A percentile compares a stretch with the other conserved stretches of the same genome.
Conservation (phyloP, 2,329 filamentous ascomycete species). For the Microsporum canis region DNA sequence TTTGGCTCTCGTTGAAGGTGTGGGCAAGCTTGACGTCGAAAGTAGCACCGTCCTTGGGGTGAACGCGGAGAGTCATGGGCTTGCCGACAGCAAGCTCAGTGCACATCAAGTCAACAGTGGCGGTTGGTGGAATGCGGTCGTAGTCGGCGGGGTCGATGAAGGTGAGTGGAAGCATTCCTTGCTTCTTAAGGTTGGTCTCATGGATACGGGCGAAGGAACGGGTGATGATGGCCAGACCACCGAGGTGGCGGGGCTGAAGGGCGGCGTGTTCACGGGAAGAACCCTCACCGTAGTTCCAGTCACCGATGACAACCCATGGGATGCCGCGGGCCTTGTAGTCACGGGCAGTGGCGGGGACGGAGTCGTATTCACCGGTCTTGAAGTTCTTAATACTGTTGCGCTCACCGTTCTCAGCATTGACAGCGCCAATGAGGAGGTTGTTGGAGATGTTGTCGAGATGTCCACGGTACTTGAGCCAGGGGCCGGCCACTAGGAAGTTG, state of each 20-base stretch:
- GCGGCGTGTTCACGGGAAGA: conserved; percentile 96
- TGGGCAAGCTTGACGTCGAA: conserved; percentile 80
- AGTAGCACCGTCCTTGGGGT: conserved; percentile 76
- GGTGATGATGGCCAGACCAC: conserved; percentile 92
- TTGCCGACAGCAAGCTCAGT: conserved; percentile 86
- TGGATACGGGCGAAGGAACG: conserved; percentile 97
- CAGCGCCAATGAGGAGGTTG: conserved; percentile 98
- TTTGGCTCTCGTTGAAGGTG: conserved; percentile 96
- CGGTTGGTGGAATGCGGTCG: conserved; percentile 87
- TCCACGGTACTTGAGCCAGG: conserved; percentile 97
- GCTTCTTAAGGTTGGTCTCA: conserved; percentile 99
- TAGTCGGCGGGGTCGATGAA: conserved; percentile 93
- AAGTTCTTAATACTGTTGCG: conserved; percentile 96
- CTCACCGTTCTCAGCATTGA: conserved; percentile 90
- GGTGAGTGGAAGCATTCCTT: conserved; percentile 98
- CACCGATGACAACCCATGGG: conserved; percentile 93
- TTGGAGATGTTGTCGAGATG: conserved; percentile 99
- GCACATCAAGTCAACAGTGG: conserved; percentile 81
- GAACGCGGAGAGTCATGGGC: conserved; percentile 81
- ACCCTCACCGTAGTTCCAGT: conserved; percentile 99
- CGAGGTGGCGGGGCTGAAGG: conserved; percentile 92
- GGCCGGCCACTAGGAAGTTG: conserved; percentile 57
- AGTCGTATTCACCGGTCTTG: conserved; percentile 70
- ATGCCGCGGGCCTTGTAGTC: conserved; percentile 98
- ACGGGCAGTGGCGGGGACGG: conserved; percentile 85